Percentiles rank a stretch among this genome's conserved stretches.
phyloP scores from a whole-genome alignment of 495 filamentous ascomycete genomes.

The Lophium mytilinum region DNA sequence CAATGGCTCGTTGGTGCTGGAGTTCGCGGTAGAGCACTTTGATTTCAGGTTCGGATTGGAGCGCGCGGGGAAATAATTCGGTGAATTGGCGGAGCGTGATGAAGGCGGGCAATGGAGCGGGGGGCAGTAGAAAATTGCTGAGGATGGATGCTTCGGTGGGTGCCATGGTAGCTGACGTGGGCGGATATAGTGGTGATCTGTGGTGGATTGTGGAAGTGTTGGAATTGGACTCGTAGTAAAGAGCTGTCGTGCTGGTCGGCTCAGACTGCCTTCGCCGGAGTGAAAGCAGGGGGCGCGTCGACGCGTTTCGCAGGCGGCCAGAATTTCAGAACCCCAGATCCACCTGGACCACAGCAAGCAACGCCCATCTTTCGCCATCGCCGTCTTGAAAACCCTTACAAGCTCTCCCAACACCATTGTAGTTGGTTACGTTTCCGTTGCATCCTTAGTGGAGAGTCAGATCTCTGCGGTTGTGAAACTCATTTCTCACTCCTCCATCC shows the following conservation, averaged over 20 bases:
- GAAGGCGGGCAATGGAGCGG: conserved; percentile 62
- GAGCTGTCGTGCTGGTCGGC: not conserved
- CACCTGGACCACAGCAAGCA: too few species aligned
- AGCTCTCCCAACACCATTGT: too few species aligned
- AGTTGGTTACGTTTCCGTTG: too few species aligned
- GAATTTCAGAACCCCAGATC: too few species aligned
- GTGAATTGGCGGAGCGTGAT: conserved; percentile 68
- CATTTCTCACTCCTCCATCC: not conserved
- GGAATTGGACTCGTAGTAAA: not conserved
- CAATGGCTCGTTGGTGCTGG: conserved; percentile 58
- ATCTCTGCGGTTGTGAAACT: too few species aligned
- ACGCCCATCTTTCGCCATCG: too few species aligned
- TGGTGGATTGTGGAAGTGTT: not conserved
- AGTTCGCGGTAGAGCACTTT: conserved; percentile 71
- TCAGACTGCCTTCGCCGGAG: too few species aligned
- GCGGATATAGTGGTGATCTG: not conserved
- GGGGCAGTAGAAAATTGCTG: conserved; percentile 66
- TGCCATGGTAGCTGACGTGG: conserved; percentile 45
- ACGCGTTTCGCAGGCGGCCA: too few species aligned
- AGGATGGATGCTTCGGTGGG: conserved; percentile 66
- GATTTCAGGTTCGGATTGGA: conserved; percentile 64
- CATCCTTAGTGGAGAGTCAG: too few species aligned
- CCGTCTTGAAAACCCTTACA: too few species aligned
- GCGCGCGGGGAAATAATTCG: conserved; percentile 61
- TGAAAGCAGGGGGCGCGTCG: too few species aligned